phyloP scores from a whole-genome alignment of 768 basidiomycete genomes.

The Steccherinum ochraceum region DNA sequence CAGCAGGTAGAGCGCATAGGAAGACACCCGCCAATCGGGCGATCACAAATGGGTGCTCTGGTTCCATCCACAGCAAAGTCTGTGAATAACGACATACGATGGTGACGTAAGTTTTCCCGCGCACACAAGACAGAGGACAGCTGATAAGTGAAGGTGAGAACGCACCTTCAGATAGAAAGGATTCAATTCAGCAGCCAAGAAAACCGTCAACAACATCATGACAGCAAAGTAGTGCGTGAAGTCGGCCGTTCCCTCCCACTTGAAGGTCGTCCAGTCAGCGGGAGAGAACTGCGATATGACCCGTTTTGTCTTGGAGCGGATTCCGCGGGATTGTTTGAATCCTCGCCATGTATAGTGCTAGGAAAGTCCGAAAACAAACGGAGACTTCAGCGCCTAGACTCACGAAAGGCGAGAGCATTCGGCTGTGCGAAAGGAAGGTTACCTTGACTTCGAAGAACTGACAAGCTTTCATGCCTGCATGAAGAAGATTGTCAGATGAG shows the following conservation, averaged over 20 bases:
- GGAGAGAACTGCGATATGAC: constrained; percentile 83
- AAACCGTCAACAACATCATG: constrained; percentile 68
- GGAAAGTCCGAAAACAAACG: constrained; percentile 9
- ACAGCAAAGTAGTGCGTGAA: constrained; percentile 73
- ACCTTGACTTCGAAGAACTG: constrained; percentile 87
- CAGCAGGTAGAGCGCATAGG: constrained; percentile 81
- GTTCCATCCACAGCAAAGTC: constrained; percentile 80
- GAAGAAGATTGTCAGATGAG: constrained; percentile 1
- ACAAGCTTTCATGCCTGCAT: constrained; percentile 79
- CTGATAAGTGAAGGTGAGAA: constrained; percentile 1
- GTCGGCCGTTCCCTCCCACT: constrained; percentile 75
- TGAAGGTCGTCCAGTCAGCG: constrained; percentile 82
- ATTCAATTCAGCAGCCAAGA: constrained; percentile 80
- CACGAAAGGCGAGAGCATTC: constrained; percentile 6
- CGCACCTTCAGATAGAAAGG: constrained; percentile 83
- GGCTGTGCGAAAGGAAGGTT: constrained; percentile 12
- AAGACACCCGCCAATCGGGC: constrained; percentile 68
- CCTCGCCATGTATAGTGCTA: constrained; percentile 87
- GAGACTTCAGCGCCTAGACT: neutral
- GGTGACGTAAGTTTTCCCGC: constrained; percentile 2
- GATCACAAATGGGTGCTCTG: constrained; percentile 81
- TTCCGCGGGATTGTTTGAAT: constrained; percentile 66
- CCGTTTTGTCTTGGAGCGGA: constrained; percentile 73
- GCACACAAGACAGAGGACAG: neutral
- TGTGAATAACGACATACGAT: constrained; percentile 23